phyloP scores from a whole-genome alignment of 768 basidiomycete species.

The Suillus ampliporus region DNA sequence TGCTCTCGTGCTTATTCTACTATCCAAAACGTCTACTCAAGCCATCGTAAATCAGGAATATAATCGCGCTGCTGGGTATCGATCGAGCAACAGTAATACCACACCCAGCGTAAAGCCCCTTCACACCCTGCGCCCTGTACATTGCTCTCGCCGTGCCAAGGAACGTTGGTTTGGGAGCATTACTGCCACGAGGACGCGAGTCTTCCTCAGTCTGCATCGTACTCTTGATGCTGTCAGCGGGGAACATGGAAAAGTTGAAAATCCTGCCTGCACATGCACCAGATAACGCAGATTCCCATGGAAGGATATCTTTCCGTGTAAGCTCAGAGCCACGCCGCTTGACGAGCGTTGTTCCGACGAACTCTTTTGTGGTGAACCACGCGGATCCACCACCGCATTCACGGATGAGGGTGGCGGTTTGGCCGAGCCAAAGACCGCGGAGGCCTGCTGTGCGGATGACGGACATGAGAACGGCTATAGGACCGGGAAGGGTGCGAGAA shows the following conservation, averaged over 20 bases:
- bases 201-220: conserved; percentile 95
- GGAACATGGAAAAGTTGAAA: conserved; percentile 91
- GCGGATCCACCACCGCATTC: conserved; percentile 91
- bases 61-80: conserved; percentile 89
- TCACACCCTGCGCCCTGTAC: conserved; percentile 76
- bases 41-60: conserved; percentile 92
- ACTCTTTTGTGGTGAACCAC: conserved; percentile 92
- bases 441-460: conserved; percentile 73
- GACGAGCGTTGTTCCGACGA: conserved; percentile 66
- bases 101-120: conserved; percentile 90
- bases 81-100: conserved; percentile 88
- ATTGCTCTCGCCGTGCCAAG: conserved; percentile 67
- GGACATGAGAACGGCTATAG: conserved; percentile 66
- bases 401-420: conserved; percentile 90
- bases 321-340: conserved; percentile 46
- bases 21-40: conserved; percentile 60
- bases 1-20: conserved; percentile 3
- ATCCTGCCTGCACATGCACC: conserved; percentile 87
- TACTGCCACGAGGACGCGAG: conserved; percentile 58
- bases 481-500: conserved; percentile 62
- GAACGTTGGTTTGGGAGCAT: conserved; percentile 47
- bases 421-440: conserved; percentile 94
- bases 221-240: conserved; percentile 94
- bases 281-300: conserved; percentile 84
- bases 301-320: conserved; percentile 54